phyloP scores from a whole-genome alignment of 345 rosid genomes.

The Garcia nutans region DNA sequence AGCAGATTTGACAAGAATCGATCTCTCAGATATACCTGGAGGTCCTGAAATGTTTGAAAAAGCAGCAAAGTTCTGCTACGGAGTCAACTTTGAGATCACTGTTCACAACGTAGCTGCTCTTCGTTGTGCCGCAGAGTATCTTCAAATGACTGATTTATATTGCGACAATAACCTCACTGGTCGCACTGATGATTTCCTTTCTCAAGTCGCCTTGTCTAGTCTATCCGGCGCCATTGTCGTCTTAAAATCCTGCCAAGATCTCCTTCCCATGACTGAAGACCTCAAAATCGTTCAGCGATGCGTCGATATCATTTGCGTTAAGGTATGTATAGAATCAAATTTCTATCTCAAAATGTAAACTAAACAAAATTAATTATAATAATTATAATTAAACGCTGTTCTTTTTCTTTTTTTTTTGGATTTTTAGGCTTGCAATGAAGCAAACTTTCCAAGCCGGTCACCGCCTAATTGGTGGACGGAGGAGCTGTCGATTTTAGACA shows the following conservation, averaged over 20 bases:
- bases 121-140: conserved; percentile 82
- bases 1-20: conserved; percentile 52
- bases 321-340: conserved; percentile 35
- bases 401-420: neutral
- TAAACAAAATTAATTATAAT: neutral
- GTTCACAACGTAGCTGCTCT: conserved; percentile 93
- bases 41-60: conserved; percentile 95
- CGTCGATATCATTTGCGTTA: conserved; percentile 54
- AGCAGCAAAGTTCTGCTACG: conserved; percentile 92
- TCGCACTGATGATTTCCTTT: conserved; percentile 84
- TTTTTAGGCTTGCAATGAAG: conserved; percentile 68
- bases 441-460: conserved; percentile 74
- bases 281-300: conserved; percentile 68
- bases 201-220: conserved; percentile 76
- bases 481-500: conserved; percentile 73
- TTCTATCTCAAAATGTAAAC: neutral
- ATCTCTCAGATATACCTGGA: conserved; percentile 75
- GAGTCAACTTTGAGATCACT: conserved; percentile 90
- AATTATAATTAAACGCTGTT: no score
- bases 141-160: conserved; percentile 76
- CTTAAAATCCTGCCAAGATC: conserved; percentile 75
- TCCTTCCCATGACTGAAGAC: conserved; percentile 75
- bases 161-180: conserved; percentile 71
- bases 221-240: conserved; percentile 84
- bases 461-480: conserved; percentile 98